phyloP scores from a whole-genome alignment of 495 filamentous ascomycete genomes.

The Penicillium ucsense region DNA sequence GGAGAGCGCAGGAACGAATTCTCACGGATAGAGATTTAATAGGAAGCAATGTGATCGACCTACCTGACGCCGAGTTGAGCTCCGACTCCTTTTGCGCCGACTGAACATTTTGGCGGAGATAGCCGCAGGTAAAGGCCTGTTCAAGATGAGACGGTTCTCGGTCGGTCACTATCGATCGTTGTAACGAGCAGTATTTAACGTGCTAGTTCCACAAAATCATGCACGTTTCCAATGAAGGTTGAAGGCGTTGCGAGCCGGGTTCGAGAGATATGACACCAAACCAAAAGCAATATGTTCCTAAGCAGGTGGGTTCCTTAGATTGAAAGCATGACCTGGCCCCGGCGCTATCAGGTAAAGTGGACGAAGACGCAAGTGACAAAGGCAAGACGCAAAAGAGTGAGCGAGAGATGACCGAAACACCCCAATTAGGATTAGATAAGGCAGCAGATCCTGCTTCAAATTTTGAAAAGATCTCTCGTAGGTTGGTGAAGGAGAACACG shows the following conservation, averaged over 20 bases:
- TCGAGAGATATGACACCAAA: background rate
- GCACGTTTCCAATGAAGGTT: too few relatives aligned
- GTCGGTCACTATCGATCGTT: conserved; percentile 13
- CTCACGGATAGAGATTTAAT: background rate
- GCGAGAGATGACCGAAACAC: background rate
- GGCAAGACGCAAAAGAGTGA: background rate
- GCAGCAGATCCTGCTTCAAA: too few relatives aligned
- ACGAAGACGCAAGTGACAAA: conserved; percentile 1
- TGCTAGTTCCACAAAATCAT: too few relatives aligned
- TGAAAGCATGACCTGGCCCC: conserved; percentile 2
- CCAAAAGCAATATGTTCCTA: background rate
- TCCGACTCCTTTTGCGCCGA: conserved; percentile 41
- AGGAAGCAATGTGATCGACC: conserved; percentile 11
- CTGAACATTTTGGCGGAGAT: conserved; percentile 39
- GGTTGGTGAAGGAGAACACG: too few relatives aligned
- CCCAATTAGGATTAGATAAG: too few relatives aligned
- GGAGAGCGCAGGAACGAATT: too few relatives aligned
- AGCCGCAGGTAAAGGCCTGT: background rate
- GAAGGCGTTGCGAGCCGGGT: background rate
- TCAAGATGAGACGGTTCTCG: conserved; percentile 7
- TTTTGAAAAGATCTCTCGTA: too few relatives aligned
- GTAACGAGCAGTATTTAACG: too few relatives aligned
- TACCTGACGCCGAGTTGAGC: conserved; percentile 46
- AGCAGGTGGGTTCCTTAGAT: background rate
- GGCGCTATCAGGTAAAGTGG: background rate